Percentiles rank a stretch among this genome's conserved stretches.
phyloP scores from a whole-genome alignment of 2,329 filamentous ascomycete species.

The Claviceps digitariae region DNA sequence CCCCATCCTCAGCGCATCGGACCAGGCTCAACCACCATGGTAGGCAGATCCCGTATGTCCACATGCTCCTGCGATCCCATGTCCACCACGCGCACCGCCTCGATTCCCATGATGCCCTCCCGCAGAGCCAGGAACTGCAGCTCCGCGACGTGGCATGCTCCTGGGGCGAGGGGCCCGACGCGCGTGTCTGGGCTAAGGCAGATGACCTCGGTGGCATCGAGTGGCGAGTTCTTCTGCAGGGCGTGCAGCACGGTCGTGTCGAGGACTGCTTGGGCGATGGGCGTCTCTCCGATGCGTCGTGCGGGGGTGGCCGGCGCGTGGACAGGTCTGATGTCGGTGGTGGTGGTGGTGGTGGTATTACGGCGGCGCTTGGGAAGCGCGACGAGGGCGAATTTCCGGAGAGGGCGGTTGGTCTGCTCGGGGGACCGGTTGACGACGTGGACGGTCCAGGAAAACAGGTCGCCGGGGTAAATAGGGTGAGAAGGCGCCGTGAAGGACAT shows the following conservation, averaged over 20 bases:
- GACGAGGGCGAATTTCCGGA: slow-evolving; percentile 57
- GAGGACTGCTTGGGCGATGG: slow-evolving; percentile 51
- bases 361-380: slow-evolving; percentile 52
- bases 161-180: slow-evolving; percentile 58
- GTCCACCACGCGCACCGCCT: slow-evolving; percentile 61
- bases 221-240: slow-evolving; percentile 50
- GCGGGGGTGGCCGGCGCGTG: slow-evolving; percentile 38
- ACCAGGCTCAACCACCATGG: slow-evolving; percentile 45
- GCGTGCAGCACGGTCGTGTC: slow-evolving; percentile 61
- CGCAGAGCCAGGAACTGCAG: slow-evolving; percentile 57
- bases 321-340: slow-evolving; percentile 36
- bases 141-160: slow-evolving; percentile 60
- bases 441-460: slow-evolving; percentile 58
- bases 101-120: slow-evolving; percentile 54
- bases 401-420: slow-evolving; percentile 25
- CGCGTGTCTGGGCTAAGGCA: slow-evolving; percentile 63
- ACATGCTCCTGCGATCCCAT: slow-evolving; percentile 62
- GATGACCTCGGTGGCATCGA: slow-evolving; percentile 55
- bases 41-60: slow-evolving; percentile 62
- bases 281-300: slow-evolving; percentile 21
- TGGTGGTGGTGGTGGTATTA: slow-evolving; percentile 13
- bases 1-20: no score
- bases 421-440: slow-evolving; percentile 62
- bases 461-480: slow-evolving; percentile 43
- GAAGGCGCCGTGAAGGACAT: slow-evolving; percentile 57